Conservation (phyloP, 75 land plant genomes). For the Ceratopteris richardii region DNA sequence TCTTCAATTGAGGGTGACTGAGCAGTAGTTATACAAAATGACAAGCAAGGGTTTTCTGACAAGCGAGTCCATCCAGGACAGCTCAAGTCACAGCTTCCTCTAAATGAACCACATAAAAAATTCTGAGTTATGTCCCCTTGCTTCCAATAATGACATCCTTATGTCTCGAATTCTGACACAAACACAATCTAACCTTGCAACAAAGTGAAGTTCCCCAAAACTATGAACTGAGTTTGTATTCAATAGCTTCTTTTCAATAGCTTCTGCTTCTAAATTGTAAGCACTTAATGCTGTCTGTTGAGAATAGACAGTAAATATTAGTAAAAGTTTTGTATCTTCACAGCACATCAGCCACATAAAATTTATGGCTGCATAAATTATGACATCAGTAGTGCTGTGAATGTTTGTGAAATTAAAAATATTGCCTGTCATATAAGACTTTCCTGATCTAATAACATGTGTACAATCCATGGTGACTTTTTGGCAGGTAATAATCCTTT, state of each 20-base stretch:
- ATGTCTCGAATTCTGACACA: too few relatives aligned
- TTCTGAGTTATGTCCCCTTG: neutral
- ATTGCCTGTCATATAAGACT: neutral
- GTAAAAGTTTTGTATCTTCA: too few relatives aligned
- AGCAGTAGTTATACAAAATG: neutral
- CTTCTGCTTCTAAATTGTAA: neutral
- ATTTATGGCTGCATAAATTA: neutral
- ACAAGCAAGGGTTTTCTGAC: neutral
- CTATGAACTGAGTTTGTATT: neutral
- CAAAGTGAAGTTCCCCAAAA: neutral
- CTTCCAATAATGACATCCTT: neutral
- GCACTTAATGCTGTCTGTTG: neutral
- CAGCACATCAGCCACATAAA: too few relatives aligned
- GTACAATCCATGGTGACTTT: constrained; percentile 4
- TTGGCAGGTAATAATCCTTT: neutral
- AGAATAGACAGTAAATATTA: neutral
- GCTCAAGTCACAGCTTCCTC: neutral
- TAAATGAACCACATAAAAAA: neutral
- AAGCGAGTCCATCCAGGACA: neutral
- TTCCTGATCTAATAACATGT: neutral
- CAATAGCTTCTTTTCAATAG: neutral
- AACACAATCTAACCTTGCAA: neutral
- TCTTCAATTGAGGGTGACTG: neutral
- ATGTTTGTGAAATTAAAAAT: neutral
- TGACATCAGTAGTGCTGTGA: neutral